Evolutionary conservation across 345 rosid species (phyloP), one percentile per base, ranked within the genome.

Genomic region (Boechera retrofracta): DNA sequence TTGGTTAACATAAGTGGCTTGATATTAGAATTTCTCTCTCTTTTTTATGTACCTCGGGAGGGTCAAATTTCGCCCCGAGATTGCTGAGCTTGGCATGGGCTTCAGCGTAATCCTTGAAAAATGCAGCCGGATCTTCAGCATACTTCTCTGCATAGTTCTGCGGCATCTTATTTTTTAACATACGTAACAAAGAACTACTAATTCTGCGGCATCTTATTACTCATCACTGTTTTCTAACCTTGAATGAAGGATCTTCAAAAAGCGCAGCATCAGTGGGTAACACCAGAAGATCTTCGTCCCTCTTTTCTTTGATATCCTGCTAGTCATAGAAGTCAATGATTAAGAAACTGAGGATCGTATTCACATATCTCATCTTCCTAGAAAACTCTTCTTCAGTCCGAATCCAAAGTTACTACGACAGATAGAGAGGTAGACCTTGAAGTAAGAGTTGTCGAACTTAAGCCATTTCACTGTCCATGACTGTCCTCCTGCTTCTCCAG

Each of bases 401-500:
- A 18, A 54, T 10, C 59, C 18, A 33, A 11, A 11, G 41, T 31
- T 65, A 65, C 47, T 55, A 36, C 57, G 52, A 52, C 52, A 31
- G 45, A 35, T 77, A 42, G 47, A 56, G 68, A 48, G 51, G 60
- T 82, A 69, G 75, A 94, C 98, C 98, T 92, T 94, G 87, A 94
- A 94, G 83, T 94, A 94, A 44, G 95, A 94, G 67, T 94, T 92
- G 76, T 94, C 97, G 79, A 94, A 94, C 81, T 90, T 90, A 79
- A 94, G 86, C 98, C 98, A 94, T 76, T 94, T 79, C 80, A 74
- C 87, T 5, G 98, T 94, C 98, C 98, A 92, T 8, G 98, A 94
- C 70, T 91, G 97, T 82, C 98, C 98, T 74, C 97, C 97, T 70
- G 97, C 87, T 83, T 95, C 97, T 80, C 97, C 98, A 2, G 97